Evolutionary conservation across 805 yeast genomes (phyloP).

Genomic region (Ogataea neopini): DNA sequence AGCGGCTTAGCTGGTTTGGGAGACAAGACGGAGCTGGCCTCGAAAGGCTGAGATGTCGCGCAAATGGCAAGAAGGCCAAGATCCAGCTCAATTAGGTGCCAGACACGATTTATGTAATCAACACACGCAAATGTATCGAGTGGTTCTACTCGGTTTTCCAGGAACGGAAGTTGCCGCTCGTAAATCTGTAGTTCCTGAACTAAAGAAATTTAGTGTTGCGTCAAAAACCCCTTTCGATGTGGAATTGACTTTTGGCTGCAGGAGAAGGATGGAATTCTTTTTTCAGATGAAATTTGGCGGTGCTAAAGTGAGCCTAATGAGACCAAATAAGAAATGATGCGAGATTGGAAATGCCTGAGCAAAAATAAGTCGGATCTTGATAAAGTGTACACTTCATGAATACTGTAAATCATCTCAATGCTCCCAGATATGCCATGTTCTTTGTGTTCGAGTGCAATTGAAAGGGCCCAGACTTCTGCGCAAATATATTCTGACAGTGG

Average conservation of each 20-base stretch:
- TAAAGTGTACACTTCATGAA: no score
- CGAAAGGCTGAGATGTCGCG: constrained; percentile 16
- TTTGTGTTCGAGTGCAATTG: not conserved
- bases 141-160: not conserved
- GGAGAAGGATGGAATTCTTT: not conserved
- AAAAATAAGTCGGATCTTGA: no score
- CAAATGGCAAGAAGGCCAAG: constrained; percentile 14
- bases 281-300: not conserved
- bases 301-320: no score
- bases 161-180: not conserved
- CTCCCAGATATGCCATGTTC: not conserved
- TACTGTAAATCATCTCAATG: not conserved
- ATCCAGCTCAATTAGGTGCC: constrained; percentile 11
- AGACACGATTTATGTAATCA: constrained; percentile 4
- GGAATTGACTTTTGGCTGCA: not conserved
- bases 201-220: not conserved
- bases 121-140: constrained; percentile 2
- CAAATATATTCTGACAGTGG: not conserved
- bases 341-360: no score
- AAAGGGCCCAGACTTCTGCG: not conserved
- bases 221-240: not conserved
- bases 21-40: constrained; percentile 11
- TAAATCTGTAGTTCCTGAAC: not conserved
- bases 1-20: constrained; percentile 5
- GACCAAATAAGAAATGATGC: no score